Conservation (phyloP, 768 basidiomycete species). For the Boletales sp. region DNA sequence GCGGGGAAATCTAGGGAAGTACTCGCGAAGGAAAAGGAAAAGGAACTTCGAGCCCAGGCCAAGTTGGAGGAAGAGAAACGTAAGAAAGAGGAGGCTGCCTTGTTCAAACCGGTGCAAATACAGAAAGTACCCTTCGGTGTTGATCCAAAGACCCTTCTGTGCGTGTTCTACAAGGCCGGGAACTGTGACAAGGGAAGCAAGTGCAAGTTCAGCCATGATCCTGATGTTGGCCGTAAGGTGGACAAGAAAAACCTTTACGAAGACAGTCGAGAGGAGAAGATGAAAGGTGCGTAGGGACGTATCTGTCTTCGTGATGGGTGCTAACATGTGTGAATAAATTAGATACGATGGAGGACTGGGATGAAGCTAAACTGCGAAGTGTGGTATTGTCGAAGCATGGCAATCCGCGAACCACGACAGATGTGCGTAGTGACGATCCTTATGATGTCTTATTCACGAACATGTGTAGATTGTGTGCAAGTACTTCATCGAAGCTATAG, state of each 20-base stretch:
- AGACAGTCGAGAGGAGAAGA: slow-evolving; percentile 81
- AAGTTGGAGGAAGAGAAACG: slow-evolving; percentile 81
- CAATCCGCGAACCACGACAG: slow-evolving; percentile 89
- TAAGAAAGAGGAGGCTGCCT: slow-evolving; percentile 77
- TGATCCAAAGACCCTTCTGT: slow-evolving; percentile 93
- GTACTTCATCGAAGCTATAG: slow-evolving; percentile 94
- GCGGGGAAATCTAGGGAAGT: slow-evolving; percentile 78
- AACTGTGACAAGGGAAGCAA: slow-evolving; percentile 90
- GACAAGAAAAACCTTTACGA: slow-evolving; percentile 96
- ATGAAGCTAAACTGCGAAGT: slow-evolving; percentile 86
- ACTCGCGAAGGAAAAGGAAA: slow-evolving; percentile 85
- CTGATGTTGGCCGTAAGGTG: slow-evolving; percentile 83
- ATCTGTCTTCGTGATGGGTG: not conserved
- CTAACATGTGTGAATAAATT: slow-evolving; percentile 3
- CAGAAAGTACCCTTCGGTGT: slow-evolving; percentile 94
- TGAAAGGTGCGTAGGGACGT: slow-evolving; percentile 48
- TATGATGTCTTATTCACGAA: slow-evolving; percentile 5
- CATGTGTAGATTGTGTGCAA: slow-evolving; percentile 89
- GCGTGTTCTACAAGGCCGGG: slow-evolving; percentile 90
- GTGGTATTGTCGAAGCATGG: slow-evolving; percentile 87
- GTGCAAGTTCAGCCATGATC: slow-evolving; percentile 97
- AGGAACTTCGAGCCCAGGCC: slow-evolving; percentile 67
- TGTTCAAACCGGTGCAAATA: slow-evolving; percentile 74
- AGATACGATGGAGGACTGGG: slow-evolving; percentile 99
- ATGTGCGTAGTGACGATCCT: slow-evolving; percentile 47